Base-by-base conservation (phyloP, 495 filamentous ascomycete genomes). In the Halenospora varia region DNA sequence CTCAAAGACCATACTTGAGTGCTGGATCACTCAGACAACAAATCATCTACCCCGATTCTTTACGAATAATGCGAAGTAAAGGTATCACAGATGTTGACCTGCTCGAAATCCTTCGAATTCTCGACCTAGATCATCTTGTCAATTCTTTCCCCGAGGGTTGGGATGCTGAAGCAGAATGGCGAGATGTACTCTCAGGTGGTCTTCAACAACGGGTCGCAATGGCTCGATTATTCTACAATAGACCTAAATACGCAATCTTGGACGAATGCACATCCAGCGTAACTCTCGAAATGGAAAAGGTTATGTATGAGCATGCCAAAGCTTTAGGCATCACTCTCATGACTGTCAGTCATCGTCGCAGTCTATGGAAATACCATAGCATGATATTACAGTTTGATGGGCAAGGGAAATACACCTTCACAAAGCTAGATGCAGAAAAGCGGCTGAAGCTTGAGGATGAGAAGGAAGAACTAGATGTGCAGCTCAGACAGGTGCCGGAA, bases 291-390 rank as follows among this genome's bases (percentile, higher is more conserved):
- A 92, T 92, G 41, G 94, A 98, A 68, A 88, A 89, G 65, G 79
- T 89, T 66, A 96, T 98, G 91, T 98, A 98, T 71, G 92, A 96
- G 55, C 93, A 87, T 18, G 94, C 95, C 48, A 98, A 98, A 79
- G 75, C 78, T 35, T 73, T 96, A 20, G 91, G 90, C 3, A 93
- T 95, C 63, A 97, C 94, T 2, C 75, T 98, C 42, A 97, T 98
- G 89, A 98, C 94, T 0, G 94, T 98, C 2, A 88, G 83, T 54
- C 94, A 98, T 71, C 76, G 94, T 0, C 74, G 92, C 22, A 96
- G 90, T 75, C 70, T 98, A 62, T 98, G 94, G 94, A 90, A 93
- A 70, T 97, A 97, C 67, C 94, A 98, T 71, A 85, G 79, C 60
- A 87, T 84, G 68, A 96, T 97, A 54, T 71, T 98, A 66, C 94